These are phyloP conservation scores for Gynochthodes officinalis DNA, from an alignment of 257 asterid genomes.

Conservation along the genomic window DNA sequence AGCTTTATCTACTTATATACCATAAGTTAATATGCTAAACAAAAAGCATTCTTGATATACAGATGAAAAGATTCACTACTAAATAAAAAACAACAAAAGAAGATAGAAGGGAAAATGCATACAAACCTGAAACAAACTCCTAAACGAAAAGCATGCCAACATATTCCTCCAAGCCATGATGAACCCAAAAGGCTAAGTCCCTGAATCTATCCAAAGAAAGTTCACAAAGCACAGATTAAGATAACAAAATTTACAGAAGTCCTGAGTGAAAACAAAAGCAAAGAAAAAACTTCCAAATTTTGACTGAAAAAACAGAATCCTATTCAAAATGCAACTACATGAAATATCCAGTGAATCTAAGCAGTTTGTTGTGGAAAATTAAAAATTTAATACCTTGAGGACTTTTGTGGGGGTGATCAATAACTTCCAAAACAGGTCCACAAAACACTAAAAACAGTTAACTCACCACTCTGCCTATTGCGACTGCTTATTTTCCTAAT, in stretches of 20 bases:
- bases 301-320: not conserved
- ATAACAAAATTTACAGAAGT: not conserved
- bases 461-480: too few species aligned
- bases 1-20: not conserved
- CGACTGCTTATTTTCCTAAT: too few species aligned
- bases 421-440: not conserved
- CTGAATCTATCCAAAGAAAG: not conserved
- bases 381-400: not conserved
- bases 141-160: slow-evolving; percentile 42
- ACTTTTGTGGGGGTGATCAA: not conserved
- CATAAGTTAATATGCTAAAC: not conserved
- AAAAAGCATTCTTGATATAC: slow-evolving; percentile 3
- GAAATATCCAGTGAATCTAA: not conserved
- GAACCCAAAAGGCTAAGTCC: not conserved
- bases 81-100: not conserved
- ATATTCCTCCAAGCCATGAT: slow-evolving; percentile 52
- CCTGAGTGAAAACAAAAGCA: not conserved
- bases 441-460: not conserved
- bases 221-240: not conserved
- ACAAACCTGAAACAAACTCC: slow-evolving; percentile 66
- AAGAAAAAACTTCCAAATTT: too few species aligned
- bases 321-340: not conserved
- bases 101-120: not conserved
- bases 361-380: not conserved
- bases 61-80: not conserved